Conservation (phyloP, 2,329 filamentous ascomycete genomes). For the Alternaria incomplexa region DNA sequence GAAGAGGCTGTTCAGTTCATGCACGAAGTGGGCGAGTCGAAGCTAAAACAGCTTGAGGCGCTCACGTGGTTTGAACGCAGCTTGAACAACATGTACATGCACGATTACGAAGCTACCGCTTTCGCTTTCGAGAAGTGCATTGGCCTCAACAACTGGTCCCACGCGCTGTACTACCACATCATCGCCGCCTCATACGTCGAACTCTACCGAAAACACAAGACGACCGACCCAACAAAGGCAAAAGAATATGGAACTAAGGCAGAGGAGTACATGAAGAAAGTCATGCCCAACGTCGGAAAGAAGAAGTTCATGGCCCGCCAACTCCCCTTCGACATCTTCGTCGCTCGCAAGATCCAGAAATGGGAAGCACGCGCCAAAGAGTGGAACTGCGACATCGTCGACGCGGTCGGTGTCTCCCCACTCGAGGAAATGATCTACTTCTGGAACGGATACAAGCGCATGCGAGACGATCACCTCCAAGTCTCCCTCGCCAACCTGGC, state of each 20-base stretch:
- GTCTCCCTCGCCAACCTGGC: constrained; percentile 67
- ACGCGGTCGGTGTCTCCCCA: constrained; percentile 81
- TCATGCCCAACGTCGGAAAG: constrained; percentile 76
- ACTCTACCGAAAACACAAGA: constrained; percentile 71
- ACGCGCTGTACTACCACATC: constrained; percentile 87
- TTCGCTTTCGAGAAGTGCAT: constrained; percentile 69
- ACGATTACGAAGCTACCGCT: constrained; percentile 76
- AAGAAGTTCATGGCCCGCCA: constrained; percentile 90
- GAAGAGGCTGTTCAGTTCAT: constrained; percentile 72
- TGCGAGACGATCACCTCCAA: constrained; percentile 70
- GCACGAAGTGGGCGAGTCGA: constrained; percentile 64
- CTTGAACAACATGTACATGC: constrained; percentile 77
- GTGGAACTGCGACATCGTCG: constrained; percentile 69
- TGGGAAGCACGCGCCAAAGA: constrained; percentile 80
- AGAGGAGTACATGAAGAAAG: constrained; percentile 72
- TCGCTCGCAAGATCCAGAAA: constrained; percentile 81
- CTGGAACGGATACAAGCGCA: constrained; percentile 88
- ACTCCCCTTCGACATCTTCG: constrained; percentile 87
- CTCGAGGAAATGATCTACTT: constrained; percentile 91
- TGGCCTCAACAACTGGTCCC: constrained; percentile 80
- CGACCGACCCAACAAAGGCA: constrained; percentile 51
- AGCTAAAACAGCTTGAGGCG: constrained; percentile 87
- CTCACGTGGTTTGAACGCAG: constrained; percentile 85
- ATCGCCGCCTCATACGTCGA: constrained; percentile 80
- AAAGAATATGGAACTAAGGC: constrained; percentile 57